Percentiles rank a stretch among this genome's conserved stretches.
Evolutionary conservation across 1,284 basidiomycete genomes (phyloP).

Genomic region (Lignosus rhinocerotis): DNA sequence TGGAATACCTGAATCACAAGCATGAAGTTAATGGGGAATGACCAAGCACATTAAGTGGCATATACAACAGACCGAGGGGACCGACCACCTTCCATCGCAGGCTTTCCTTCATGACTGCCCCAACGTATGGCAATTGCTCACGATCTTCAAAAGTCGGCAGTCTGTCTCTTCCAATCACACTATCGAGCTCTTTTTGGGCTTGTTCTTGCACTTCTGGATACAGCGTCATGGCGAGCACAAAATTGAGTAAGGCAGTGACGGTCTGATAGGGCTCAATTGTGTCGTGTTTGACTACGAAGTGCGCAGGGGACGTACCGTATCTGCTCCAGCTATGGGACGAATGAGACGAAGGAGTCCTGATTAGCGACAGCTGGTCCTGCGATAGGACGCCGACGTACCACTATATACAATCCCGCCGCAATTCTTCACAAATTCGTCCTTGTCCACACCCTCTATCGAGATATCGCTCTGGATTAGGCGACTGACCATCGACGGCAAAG

Average conservation of each 20-base stretch:
- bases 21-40: not conserved
- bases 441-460: not conserved
- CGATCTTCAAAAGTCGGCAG: slow-evolving; percentile 45
- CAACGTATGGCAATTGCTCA: slow-evolving; percentile 39
- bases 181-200: slow-evolving; percentile 45
- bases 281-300: not conserved
- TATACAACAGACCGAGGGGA: slow-evolving; percentile 28
- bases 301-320: not conserved
- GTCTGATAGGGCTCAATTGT: slow-evolving; percentile 30
- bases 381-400: no score
- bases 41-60: not conserved
- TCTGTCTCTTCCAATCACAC: slow-evolving; percentile 37
- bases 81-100: slow-evolving; percentile 37
- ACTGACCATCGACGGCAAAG: slow-evolving; percentile 1
- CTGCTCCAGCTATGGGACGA: slow-evolving; percentile 8
- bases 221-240: slow-evolving; percentile 42
- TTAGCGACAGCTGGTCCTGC: no score
- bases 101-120: slow-evolving; percentile 42
- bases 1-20: slow-evolving; percentile 14
- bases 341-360: not conserved
- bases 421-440: slow-evolving; percentile 12
- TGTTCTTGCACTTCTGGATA: slow-evolving; percentile 40
- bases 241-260: slow-evolving; percentile 41
- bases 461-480: slow-evolving; percentile 2
- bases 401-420: slow-evolving; percentile 13